Conservation (phyloP, 805 yeast species). For the Naumovozyma dairenensis region DNA sequence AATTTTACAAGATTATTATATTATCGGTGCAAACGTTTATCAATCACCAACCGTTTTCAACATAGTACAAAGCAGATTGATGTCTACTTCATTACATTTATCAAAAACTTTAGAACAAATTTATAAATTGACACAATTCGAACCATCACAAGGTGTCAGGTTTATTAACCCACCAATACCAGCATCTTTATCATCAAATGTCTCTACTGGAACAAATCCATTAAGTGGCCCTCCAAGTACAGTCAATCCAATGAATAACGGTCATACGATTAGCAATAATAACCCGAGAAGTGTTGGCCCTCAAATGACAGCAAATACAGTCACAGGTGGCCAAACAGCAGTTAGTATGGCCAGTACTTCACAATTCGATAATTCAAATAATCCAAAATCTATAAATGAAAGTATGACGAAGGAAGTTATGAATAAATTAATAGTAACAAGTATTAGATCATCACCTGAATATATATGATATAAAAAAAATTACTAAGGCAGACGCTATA, state of each 20-base stretch:
- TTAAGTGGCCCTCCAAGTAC: constrained; percentile 1
- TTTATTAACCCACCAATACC: constrained; percentile 9
- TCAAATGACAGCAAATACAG: constrained; percentile 4
- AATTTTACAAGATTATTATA: constrained; percentile 68
- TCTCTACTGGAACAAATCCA: constrained; percentile 1
- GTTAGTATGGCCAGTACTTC: constrained; percentile 7
- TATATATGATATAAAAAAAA: constrained; percentile 14
- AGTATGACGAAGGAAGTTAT: constrained; percentile 22
- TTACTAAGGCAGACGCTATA: constrained; percentile 1
- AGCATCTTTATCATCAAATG: constrained; percentile 1
- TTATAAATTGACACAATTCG: constrained; percentile 41
- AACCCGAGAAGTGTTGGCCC: background rate
- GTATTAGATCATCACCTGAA: constrained; percentile 26
- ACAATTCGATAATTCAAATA: constrained; percentile 7
- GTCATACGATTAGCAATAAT: background rate
- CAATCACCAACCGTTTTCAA: constrained; percentile 77
- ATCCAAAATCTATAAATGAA: constrained; percentile 6
- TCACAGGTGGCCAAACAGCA: constrained; percentile 7
- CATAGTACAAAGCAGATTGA: constrained; percentile 59
- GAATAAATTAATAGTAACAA: constrained; percentile 24
- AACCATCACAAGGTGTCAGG: constrained; percentile 48
- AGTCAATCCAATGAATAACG: constrained; percentile 1
- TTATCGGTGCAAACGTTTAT: constrained; percentile 85
- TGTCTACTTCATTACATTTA: constrained; percentile 37
- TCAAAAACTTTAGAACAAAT: constrained; percentile 39